Evolutionary conservation across 164 flowering plant species (phyloP), one percentile per base, ranked within the genome.

Genomic region (Stephania yunnanensis): DNA sequence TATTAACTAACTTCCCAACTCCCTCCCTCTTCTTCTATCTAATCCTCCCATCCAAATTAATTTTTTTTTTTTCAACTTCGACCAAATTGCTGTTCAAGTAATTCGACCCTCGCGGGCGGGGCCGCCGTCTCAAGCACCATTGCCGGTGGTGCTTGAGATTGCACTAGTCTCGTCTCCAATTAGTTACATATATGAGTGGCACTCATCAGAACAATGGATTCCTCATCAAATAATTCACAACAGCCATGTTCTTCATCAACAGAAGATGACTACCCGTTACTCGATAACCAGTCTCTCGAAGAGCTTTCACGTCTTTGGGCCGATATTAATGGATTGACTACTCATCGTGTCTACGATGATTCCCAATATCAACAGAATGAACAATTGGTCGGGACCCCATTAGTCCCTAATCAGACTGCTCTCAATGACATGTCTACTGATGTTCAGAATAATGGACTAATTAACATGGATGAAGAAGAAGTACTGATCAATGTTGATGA

Each of bases 121-220:
- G 42, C 42, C 2, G 64, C 71, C 58, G 22, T 53, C 79, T 71
- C 71, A 72, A 66, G 75, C 71, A 72, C 75, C 79, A 46, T 7
- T 31, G 11, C 42, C 42, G 42, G 15, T 5, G 68, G 75, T 73
- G 55, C 75, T 64, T 73, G 67, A 30, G 72, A 72, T 67, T 36
- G 42, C 42, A 36, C 42, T 36, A 50, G 53, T 48, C 53, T 48
- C 9, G 13, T 48, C 53, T 48, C 53, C 13, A 12, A 48, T 48
- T 12, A 4, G 3, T 36, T 36, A 36, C 42, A 2, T 36, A 36
- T 36, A 36, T 36, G 42, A 36, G 42, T 36, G 42, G 42, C 42
- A 36, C 42, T 36, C 42, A 36, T 19, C 30, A 30, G 61, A 29
- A 64, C 65, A 61, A 61, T n/a, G 45, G 19, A 17, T 3, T 48